Percentiles rank a stretch among this genome's conserved stretches.
Evolutionary conservation across 495 filamentous ascomycete genomes (phyloP).

Genomic region (Monascus purpureus): DNA sequence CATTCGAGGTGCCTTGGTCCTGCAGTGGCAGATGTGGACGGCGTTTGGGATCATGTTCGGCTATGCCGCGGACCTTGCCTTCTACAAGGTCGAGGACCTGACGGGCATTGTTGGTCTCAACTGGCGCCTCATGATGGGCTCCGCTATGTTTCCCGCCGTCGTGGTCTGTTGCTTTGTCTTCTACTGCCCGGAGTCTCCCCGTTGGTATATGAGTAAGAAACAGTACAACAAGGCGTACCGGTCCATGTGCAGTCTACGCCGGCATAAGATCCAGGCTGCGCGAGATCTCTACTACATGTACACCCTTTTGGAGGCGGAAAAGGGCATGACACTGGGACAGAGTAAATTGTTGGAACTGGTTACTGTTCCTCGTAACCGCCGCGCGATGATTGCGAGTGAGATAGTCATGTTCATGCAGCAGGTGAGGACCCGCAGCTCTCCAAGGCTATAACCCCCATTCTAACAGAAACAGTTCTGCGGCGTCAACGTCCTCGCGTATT

Average conservation of each 20-base stretch:
- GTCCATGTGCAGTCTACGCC: constrained; percentile 51
- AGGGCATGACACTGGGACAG: constrained; percentile 40
- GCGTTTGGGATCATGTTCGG: constrained; percentile 76
- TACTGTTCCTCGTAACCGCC: constrained; percentile 63
- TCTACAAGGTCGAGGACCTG: constrained; percentile 45
- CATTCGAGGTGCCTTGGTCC: constrained; percentile 63
- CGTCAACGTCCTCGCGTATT: constrained; percentile 50
- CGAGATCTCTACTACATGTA: constrained; percentile 76
- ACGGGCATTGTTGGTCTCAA: constrained; percentile 50
- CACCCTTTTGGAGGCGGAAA: constrained; percentile 54
- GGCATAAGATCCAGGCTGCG: constrained; percentile 61
- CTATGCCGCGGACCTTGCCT: constrained; percentile 57
- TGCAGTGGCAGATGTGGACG: constrained; percentile 84
- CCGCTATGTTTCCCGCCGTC: constrained; percentile 59
- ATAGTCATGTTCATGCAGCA: constrained; percentile 86
- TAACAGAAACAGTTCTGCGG: constrained; percentile 31
- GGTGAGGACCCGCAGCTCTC: constrained; percentile 23
- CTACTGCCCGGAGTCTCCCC: constrained; percentile 59
- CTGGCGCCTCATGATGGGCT: constrained; percentile 78
- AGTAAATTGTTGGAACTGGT: constrained; percentile 56
- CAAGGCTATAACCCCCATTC: neutral
- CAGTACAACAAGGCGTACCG: constrained; percentile 51
- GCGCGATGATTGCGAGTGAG: constrained; percentile 57
- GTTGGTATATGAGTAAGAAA: constrained; percentile 67
- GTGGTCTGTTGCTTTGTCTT: constrained; percentile 58